phyloP scores from a whole-genome alignment of 768 basidiomycete species.

The Suillus alpinus region DNA sequence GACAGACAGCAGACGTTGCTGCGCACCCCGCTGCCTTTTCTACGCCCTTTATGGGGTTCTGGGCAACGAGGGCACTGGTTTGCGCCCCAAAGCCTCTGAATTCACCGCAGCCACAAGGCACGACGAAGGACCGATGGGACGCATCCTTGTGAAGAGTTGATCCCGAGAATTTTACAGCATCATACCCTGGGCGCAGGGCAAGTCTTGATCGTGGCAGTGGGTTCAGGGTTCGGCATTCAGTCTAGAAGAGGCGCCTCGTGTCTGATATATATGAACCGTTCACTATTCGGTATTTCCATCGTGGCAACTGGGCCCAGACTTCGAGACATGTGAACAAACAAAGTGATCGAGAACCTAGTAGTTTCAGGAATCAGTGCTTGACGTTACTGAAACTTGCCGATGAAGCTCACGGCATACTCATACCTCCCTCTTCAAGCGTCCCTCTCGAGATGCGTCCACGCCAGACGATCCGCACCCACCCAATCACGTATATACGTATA shows the following conservation, averaged over 20 bases:
- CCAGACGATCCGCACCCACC: no score
- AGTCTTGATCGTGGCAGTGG: constrained; percentile 13
- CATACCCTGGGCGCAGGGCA: constrained; percentile 31
- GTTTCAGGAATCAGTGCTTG: no score
- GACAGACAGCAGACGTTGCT: constrained; percentile 1
- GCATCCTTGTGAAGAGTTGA: constrained; percentile 5
- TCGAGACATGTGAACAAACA: background rate
- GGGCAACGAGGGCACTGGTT: constrained; percentile 22
- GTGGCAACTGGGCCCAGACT: background rate
- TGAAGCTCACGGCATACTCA: no score
- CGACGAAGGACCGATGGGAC: constrained; percentile 2
- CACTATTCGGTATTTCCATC: background rate
- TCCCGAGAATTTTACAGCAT: background rate
- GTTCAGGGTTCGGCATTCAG: constrained; percentile 25
- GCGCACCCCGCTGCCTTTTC: constrained; percentile 23
- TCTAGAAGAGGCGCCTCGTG: constrained; percentile 5
- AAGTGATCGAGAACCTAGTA: background rate
- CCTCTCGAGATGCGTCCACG: no score
- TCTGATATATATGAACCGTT: background rate
- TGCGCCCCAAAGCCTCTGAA: constrained; percentile 10
- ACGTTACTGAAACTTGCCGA: no score
- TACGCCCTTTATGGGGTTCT: constrained; percentile 26
- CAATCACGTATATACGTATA: no score
- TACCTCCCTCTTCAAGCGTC: no score
- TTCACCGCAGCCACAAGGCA: constrained; percentile 13